phyloP scores from a whole-genome alignment of 768 basidiomycete species.

The Inosperma sp. region DNA sequence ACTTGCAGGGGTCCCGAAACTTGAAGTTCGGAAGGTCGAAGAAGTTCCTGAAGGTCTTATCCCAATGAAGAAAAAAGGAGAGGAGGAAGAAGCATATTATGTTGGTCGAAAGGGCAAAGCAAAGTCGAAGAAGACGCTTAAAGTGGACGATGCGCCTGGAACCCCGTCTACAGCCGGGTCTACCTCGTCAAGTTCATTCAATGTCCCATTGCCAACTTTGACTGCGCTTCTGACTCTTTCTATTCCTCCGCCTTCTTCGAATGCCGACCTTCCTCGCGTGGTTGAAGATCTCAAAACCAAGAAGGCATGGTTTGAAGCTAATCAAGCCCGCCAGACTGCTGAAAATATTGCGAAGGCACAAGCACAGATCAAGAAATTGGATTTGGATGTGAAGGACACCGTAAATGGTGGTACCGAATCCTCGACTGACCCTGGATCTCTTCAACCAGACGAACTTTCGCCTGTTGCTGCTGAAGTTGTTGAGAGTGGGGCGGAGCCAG shows the following conservation, averaged over 20 bases:
- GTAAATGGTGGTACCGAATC: constrained; percentile 42
- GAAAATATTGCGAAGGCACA: constrained; percentile 82
- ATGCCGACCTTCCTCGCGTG: constrained; percentile 73
- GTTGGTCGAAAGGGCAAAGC: constrained; percentile 63
- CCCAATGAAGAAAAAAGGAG: constrained; percentile 87
- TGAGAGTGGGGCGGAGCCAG: no score
- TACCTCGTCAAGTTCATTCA: constrained; percentile 37
- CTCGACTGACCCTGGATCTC: no score
- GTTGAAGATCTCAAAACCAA: constrained; percentile 90
- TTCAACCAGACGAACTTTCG: no score
- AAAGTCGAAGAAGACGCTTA: constrained; percentile 57
- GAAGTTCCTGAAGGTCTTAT: constrained; percentile 63
- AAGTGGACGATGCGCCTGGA: constrained; percentile 35
- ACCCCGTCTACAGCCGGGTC: constrained; percentile 25
- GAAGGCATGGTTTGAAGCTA: constrained; percentile 92
- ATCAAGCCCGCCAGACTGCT: constrained; percentile 74
- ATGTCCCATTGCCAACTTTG: constrained; percentile 82
- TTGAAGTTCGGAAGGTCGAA: constrained; percentile 85
- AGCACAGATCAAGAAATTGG: constrained; percentile 61
- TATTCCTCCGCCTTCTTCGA: constrained; percentile 81
- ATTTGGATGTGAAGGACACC: constrained; percentile 33
- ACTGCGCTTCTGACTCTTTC: constrained; percentile 82
- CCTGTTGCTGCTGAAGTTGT: no score
- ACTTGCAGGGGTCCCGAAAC: constrained; percentile 65
- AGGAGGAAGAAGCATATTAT: constrained; percentile 79